Base-by-base conservation (phyloP, 1,139 yeast genomes). In the Hansenula lynferdii region DNA sequence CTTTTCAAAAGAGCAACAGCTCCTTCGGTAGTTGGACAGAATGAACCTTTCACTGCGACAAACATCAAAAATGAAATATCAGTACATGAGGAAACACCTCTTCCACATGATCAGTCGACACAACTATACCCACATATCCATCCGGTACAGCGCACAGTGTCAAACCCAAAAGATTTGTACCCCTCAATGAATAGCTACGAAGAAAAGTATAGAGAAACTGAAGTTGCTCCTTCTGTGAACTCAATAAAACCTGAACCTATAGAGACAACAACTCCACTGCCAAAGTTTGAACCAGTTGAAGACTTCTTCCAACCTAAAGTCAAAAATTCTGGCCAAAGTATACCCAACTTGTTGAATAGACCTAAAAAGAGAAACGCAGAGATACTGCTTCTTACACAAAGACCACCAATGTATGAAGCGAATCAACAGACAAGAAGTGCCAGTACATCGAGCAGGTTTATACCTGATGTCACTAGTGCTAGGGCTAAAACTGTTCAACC, bases 401-500 rank as follows among this genome's bases (percentile, higher is more conserved):
- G 42, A 18, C 40, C 41, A n/a, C 25, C 17, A 8, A 3, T 31
- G 4, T 19, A 16, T 15, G 32, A 16, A 15, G n/a, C n/a, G n/a
- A 14, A 16, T 10, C 21, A 24, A 24, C 15, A 21, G 8, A 14
- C 4, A 10, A 34, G 35, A 26, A 8, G 11, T 20, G 35, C 35
- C 9, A 33, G 35, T 15, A 33, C 29, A 9, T 12, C 18, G 3
- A 4, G 17, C 9, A 25, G 15, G 7, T 8, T 17, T 7, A 20
- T 11, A n/a, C 14, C 15, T n/a, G 30, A 18, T 19, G 16, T 19
- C 7, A 6, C 33, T n/a, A 12, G 8, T 4, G 3, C 22, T 11
- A 18, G 39, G n/a, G n/a, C 47, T 4, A 61, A 55, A 32, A 42
- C 48, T 2, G 62, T 61, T 3, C 47, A 54, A 6, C 65, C 75